phyloP scores from a whole-genome alignment of 257 asterid genomes.

The Primulina huaijiensis region DNA sequence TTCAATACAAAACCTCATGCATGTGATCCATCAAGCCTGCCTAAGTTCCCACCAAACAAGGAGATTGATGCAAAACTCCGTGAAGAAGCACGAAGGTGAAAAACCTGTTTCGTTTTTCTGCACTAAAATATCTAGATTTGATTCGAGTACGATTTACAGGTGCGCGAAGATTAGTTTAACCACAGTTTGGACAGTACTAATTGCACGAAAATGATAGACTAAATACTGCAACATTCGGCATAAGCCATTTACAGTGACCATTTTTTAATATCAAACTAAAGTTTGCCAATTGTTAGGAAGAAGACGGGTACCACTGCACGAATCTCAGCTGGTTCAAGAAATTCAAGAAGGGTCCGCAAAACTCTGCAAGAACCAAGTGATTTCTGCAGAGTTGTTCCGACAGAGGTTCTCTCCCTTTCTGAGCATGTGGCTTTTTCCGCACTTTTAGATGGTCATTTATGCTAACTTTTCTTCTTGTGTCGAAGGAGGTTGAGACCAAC shows the following conservation, averaged over 20 bases:
- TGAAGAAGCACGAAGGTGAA: slow-evolving; percentile 66
- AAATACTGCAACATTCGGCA: neutral
- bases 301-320: slow-evolving; percentile 35
- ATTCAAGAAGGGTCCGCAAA: slow-evolving; percentile 53
- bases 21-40: slow-evolving; percentile 80
- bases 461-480: neutral
- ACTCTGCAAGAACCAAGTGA: slow-evolving; percentile 34
- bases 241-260: neutral
- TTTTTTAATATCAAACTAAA: slow-evolving; percentile 1
- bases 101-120: neutral
- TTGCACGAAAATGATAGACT: neutral
- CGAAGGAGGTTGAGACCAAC: slow-evolving; percentile 48
- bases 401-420: slow-evolving; percentile 47
- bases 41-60: slow-evolving; percentile 83
- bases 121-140: neutral
- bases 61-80: slow-evolving; percentile 95
- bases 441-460: neutral
- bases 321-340: slow-evolving; percentile 43
- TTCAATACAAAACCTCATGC: slow-evolving; percentile 67
- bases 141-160: neutral
- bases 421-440: slow-evolving; percentile 1
- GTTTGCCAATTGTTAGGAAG: slow-evolving; percentile 40
- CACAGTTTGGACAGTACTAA: neutral
- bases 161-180: neutral
- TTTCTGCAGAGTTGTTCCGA: slow-evolving; percentile 40